Evolutionary conservation across 768 basidiomycete genomes (phyloP).

Genomic region (Suillus alpinus): DNA sequence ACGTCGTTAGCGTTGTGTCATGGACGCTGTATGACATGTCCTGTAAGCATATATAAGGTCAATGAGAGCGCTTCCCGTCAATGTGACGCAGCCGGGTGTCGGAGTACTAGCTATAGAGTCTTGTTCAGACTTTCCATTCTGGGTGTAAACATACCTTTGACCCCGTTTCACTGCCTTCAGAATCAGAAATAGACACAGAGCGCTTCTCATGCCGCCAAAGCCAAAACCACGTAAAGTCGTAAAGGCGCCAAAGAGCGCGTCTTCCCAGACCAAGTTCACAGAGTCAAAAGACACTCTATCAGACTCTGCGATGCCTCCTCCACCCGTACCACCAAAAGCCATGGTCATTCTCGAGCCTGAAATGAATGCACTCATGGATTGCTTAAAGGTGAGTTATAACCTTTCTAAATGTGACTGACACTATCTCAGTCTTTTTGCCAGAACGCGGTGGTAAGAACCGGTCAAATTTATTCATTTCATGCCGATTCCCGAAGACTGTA

Average conservation of each 20-base stretch:
- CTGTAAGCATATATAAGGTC: background rate
- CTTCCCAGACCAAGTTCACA: conserved; percentile 13
- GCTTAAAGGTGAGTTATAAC: conserved; percentile 48
- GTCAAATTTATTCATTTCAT: conserved; percentile 69
- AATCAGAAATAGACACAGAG: background rate
- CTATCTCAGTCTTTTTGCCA: conserved; percentile 14
- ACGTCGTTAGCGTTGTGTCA: conserved; percentile 7
- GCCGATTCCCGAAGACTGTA: conserved; percentile 64
- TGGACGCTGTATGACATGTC: conserved; percentile 22
- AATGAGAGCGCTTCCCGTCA: background rate
- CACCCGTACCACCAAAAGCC: conserved; percentile 40
- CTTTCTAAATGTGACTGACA: background rate
- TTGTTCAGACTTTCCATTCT: background rate
- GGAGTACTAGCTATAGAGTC: background rate
- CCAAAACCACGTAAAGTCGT: conserved; percentile 34
- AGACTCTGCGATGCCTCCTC: conserved; percentile 50
- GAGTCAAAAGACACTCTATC: conserved; percentile 32
- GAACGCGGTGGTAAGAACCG: conserved; percentile 70
- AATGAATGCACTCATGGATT: conserved; percentile 51
- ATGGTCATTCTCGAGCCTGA: conserved; percentile 60
- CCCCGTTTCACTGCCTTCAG: background rate
- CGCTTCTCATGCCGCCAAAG: conserved; percentile 43
- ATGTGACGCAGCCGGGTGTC: conserved; percentile 1
- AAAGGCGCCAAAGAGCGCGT: conserved; percentile 17
- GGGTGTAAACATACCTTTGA: background rate